Evolutionary conservation across 768 basidiomycete genomes (phyloP).

Genomic region (Suillus plorans): DNA sequence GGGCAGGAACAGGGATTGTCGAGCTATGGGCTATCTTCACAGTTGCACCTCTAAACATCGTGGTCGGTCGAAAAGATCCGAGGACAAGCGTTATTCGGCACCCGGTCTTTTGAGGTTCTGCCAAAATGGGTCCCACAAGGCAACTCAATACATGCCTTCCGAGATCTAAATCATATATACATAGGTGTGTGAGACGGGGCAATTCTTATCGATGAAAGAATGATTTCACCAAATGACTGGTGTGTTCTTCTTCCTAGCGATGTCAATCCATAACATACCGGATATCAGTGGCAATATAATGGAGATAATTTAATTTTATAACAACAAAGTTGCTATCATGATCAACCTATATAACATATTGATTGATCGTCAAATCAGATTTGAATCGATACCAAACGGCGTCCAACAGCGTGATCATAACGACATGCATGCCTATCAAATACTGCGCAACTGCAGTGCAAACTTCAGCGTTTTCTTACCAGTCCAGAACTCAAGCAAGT

Average conservation of each 20-base stretch:
- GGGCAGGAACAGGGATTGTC: conserved; percentile 63
- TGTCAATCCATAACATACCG: background rate
- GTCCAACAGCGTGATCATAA: background rate
- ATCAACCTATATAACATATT: background rate
- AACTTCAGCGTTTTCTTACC: background rate
- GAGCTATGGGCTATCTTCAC: conserved; percentile 89
- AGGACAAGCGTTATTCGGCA: background rate
- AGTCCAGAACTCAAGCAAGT: too few relatives aligned
- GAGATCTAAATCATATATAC: too few relatives aligned
- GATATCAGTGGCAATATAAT: too few relatives aligned
- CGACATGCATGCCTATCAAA: too few relatives aligned
- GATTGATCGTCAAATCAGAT: background rate
- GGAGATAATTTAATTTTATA: too few relatives aligned
- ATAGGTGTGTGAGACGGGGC: background rate
- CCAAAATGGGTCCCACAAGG: background rate
- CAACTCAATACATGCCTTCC: too few relatives aligned
- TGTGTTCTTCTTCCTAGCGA: background rate
- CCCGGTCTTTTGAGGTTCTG: background rate
- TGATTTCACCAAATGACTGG: background rate
- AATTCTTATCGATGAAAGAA: background rate
- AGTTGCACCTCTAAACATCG: conserved; percentile 77
- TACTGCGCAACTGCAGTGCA: background rate
- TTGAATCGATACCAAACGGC: background rate
- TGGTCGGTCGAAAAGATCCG: background rate
- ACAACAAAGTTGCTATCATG: background rate